Evolutionary conservation across 1,284 basidiomycete genomes (phyloP).

Genomic region (Microstroma glucosiphilum): DNA sequence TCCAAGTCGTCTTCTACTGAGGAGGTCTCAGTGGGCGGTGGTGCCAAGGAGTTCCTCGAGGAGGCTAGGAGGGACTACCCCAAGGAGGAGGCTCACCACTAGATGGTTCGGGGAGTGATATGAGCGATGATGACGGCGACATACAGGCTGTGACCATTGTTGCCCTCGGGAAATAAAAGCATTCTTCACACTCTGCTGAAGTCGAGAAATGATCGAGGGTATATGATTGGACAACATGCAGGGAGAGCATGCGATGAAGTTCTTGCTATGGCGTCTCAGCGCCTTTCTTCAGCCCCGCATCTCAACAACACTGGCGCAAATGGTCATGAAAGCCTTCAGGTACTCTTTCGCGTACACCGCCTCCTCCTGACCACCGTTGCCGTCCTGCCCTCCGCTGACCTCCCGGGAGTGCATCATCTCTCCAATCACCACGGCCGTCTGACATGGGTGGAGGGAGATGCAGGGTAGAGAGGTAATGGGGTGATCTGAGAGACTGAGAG

Average conservation of each 20-base stretch:
- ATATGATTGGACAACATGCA: too few species aligned
- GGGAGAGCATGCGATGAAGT: too few species aligned
- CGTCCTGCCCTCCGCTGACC: neutral
- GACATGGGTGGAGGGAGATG: neutral
- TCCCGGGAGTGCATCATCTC: neutral
- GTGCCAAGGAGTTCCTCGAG: slow-evolving; percentile 12
- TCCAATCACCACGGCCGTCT: neutral
- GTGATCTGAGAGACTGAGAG: neutral
- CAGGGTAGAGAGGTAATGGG: neutral
- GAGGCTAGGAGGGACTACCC: slow-evolving; percentile 14
- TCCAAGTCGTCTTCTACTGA: slow-evolving; percentile 14
- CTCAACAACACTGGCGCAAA: neutral
- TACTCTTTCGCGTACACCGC: neutral
- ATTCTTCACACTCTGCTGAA: too few species aligned
- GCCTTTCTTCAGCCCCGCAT: neutral
- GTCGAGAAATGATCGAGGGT: too few species aligned
- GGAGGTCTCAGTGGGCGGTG: neutral
- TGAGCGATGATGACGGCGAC: too few species aligned
- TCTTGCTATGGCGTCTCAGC: too few species aligned
- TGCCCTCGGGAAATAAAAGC: too few species aligned
- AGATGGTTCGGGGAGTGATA: neutral
- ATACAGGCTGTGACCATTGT: too few species aligned
- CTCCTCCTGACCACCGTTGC: too few species aligned
- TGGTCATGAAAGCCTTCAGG: neutral
- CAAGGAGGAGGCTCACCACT: slow-evolving; percentile 14